Percentiles rank a stretch among this genome's conserved stretches.
These are phyloP conservation scores for Podosphaera fusca DNA, from an alignment of 2,329 filamentous ascomycete species.

Conservation along the genomic window DNA sequence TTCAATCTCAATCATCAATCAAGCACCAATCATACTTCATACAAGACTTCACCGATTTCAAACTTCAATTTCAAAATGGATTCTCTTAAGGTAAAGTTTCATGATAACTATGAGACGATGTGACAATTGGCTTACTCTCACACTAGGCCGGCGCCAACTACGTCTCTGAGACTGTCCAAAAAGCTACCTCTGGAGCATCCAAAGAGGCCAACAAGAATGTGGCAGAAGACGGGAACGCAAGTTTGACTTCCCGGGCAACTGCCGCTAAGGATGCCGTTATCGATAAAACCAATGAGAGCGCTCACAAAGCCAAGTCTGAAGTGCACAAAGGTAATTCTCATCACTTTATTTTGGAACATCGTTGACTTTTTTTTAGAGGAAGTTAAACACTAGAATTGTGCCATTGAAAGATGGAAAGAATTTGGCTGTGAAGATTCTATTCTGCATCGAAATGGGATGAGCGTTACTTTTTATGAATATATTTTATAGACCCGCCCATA, in stretches of 20 bases:
- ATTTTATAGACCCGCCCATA: no score
- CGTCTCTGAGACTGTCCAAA: slow-evolving; percentile 30
- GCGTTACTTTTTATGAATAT: no score
- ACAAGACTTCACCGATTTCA: no score
- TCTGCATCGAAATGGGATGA: no score
- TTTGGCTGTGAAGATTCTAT: no score
- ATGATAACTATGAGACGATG: background rate
- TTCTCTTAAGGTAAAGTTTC: background rate
- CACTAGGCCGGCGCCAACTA: slow-evolving; percentile 28
- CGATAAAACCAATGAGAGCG: slow-evolving; percentile 29
- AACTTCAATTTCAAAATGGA: background rate
- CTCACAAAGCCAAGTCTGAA: slow-evolving; percentile 25
- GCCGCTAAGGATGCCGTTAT: slow-evolving; percentile 26
- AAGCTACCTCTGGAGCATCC: slow-evolving; percentile 23
- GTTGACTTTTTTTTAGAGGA: slow-evolving; percentile 11
- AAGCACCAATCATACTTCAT: no score
- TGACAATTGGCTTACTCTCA: background rate
- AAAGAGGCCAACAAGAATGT: slow-evolving; percentile 35
- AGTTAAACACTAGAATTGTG: slow-evolving; percentile 15
- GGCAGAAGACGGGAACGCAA: slow-evolving; percentile 27
- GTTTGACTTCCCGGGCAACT: slow-evolving; percentile 22
- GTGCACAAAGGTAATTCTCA: slow-evolving; percentile 22
- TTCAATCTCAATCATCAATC: no score
- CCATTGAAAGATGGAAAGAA: no score
- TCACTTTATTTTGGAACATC: background rate